phyloP scores from a whole-genome alignment of 345 rosid species.

The Aethionema arabicum region DNA sequence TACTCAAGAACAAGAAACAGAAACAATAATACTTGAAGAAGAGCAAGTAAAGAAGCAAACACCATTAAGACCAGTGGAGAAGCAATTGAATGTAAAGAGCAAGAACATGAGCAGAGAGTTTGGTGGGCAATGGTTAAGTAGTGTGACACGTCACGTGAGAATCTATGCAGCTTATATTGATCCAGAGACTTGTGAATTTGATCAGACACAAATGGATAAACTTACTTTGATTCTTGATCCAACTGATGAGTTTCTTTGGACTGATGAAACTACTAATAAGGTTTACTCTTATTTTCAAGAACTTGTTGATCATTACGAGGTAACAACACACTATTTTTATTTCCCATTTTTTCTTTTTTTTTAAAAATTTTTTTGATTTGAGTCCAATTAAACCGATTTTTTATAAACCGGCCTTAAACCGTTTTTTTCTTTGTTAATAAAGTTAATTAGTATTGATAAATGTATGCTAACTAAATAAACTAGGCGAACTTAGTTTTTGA shows the following conservation, averaged over 20 bases:
- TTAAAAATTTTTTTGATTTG: not conserved
- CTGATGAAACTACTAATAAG: conserved; percentile 58
- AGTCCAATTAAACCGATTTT: too few relatives aligned
- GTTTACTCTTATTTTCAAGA: conserved; percentile 84
- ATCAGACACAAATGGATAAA: conserved; percentile 81
- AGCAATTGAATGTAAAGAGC: conserved; percentile 74
- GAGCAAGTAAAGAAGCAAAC: conserved; percentile 36
- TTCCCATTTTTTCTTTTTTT: not conserved
- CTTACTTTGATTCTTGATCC: conserved; percentile 91
- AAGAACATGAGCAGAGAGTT: conserved; percentile 63
- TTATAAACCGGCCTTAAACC: too few relatives aligned
- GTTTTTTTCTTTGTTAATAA: too few relatives aligned
- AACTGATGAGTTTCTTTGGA: conserved; percentile 80
- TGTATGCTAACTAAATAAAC: too few relatives aligned
- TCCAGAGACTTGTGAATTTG: conserved; percentile 66
- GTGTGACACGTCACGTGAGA: conserved; percentile 67
- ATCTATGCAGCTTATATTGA: conserved; percentile 79
- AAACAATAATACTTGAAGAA: conserved; percentile 13
- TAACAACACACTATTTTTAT: conserved; percentile 8
- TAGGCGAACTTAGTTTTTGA: too few relatives aligned
- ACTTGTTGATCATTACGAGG: conserved; percentile 98
- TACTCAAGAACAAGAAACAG: conserved; percentile 24
- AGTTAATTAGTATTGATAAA: too few relatives aligned
- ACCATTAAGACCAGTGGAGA: conserved; percentile 75
- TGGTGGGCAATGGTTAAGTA: conserved; percentile 81